These are phyloP conservation scores for Xerocomellus amylosporus DNA, from an alignment of 768 basidiomycete species.

Conservation along the genomic window DNA sequence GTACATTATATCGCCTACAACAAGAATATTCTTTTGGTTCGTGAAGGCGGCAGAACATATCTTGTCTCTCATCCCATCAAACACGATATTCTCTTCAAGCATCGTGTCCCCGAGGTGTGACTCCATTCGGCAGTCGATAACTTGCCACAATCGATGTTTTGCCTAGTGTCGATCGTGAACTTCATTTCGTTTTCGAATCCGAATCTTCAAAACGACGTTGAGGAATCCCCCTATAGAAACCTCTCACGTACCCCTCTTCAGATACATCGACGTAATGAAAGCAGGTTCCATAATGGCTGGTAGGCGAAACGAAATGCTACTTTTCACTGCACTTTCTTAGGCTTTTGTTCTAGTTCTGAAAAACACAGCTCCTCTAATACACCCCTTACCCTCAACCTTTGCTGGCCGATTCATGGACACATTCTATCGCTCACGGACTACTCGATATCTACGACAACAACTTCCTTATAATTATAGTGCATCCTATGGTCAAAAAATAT, in stretches of 20 bases:
- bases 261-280: neutral
- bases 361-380: too few species aligned
- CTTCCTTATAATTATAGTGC: too few species aligned
- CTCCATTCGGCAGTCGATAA: neutral
- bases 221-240: neutral
- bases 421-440: too few species aligned
- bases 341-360: too few species aligned
- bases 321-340: too few species aligned
- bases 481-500: neutral
- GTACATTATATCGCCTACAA: neutral
- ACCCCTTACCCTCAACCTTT: too few species aligned
- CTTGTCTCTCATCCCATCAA: conserved; percentile 1
- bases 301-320: too few species aligned
- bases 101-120: too few species aligned
- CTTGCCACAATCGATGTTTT: neutral
- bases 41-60: neutral
- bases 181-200: neutral
- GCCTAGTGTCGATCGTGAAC: conserved; percentile 5
- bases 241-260: neutral
- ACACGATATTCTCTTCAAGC: neutral
- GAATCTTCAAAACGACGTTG: too few species aligned
- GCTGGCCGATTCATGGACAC: too few species aligned
- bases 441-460: neutral
- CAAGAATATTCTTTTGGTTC: neutral
- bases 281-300: too few species aligned